Evolutionary conservation across 2,329 filamentous ascomycete species (phyloP).

Genomic region (Rhynchosporium graminicola): DNA sequence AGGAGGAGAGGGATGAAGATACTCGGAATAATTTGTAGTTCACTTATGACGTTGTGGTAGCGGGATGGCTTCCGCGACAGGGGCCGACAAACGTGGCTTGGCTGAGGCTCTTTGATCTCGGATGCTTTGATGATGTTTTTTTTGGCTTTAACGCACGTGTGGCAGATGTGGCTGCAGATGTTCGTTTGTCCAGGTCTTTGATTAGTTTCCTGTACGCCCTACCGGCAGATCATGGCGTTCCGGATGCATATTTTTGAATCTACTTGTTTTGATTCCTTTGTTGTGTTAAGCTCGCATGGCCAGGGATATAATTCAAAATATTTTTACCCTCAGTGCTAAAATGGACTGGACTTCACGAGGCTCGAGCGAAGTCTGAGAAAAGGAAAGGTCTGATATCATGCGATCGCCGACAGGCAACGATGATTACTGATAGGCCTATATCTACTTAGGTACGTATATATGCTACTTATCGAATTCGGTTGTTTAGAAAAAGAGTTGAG

Average conservation of each 20-base stretch:
- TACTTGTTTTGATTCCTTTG: not conserved
- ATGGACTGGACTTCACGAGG: constrained; percentile 1
- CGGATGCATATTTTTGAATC: not conserved
- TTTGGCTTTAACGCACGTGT: not conserved
- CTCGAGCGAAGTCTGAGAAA: not conserved
- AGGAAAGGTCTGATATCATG: not conserved
- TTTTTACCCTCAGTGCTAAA: constrained; percentile 1
- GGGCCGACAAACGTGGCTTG: constrained; percentile 18
- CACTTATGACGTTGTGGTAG: constrained; percentile 21
- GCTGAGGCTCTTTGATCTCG: not conserved
- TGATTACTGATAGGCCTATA: too few relatives aligned
- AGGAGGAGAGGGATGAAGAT: not conserved
- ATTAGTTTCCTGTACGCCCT: constrained; percentile 3
- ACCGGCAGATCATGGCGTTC: constrained; percentile 1
- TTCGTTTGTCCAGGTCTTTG: not conserved
- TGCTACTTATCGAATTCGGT: too few relatives aligned
- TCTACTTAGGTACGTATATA: too few relatives aligned
- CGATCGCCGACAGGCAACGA: too few relatives aligned
- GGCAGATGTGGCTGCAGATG: not conserved
- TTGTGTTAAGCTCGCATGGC: constrained; percentile 1
- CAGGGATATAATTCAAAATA: not conserved
- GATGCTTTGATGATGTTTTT: not conserved
- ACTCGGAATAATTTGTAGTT: not conserved
- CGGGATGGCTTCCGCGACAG: constrained; percentile 2
- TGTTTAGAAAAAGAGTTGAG: too few relatives aligned